Conservation (phyloP, 1,284 basidiomycete genomes). For the Hemileia vastatrix region DNA sequence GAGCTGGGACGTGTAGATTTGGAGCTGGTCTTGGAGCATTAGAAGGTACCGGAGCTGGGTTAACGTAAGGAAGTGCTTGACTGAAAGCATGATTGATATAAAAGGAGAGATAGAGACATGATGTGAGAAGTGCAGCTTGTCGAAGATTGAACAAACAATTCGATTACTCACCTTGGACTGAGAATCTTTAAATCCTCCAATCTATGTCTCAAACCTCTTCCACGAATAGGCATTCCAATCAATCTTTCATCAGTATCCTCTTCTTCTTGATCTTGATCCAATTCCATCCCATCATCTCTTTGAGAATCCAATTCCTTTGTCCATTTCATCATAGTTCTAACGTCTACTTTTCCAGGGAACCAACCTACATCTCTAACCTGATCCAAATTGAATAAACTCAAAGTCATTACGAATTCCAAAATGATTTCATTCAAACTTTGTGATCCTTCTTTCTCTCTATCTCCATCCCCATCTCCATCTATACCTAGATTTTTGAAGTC, state of each 20-base stretch:
- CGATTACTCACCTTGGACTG: not conserved
- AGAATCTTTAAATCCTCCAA: not conserved
- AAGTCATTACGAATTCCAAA: not conserved
- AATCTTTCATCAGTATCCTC: not conserved
- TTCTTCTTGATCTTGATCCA: not conserved
- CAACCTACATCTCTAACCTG: not conserved
- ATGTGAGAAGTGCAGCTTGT: too few species aligned
- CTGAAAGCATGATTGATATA: not conserved
- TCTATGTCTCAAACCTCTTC: not conserved
- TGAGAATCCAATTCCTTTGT: not conserved
- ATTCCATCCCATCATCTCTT: not conserved
- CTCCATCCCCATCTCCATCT: too few species aligned
- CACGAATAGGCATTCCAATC: not conserved
- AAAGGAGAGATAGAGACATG: not conserved
- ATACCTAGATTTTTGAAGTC: too few species aligned
- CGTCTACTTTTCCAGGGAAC: not conserved
- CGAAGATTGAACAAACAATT: not conserved
- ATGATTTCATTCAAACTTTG: not conserved
- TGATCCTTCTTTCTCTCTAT: too few species aligned
- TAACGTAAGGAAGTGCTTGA: not conserved
- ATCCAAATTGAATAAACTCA: not conserved
- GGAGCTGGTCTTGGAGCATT: not conserved
- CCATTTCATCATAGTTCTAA: not conserved
- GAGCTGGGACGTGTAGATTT: not conserved
- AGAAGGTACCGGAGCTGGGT: not conserved